Evolutionary conservation across 306 rosid species (phyloP).

Genomic region (Medicago ruthenica): DNA sequence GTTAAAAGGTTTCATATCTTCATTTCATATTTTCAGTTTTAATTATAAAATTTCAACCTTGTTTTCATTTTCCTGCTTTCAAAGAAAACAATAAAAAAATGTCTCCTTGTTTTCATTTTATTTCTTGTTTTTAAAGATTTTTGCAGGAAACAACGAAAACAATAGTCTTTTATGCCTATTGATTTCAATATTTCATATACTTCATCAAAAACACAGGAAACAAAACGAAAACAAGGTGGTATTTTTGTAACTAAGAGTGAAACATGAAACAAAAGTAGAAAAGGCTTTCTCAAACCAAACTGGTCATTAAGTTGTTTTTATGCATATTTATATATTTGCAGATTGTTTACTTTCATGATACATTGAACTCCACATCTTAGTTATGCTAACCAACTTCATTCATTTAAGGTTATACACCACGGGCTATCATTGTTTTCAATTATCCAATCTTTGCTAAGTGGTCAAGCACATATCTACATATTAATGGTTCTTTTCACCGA

Average conservation of each 20-base stretch:
- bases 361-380: slow-evolving; percentile 31
- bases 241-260: not conserved
- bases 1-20: not conserved
- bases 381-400: slow-evolving; percentile 38
- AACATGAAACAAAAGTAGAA: not conserved
- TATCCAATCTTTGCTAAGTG: slow-evolving; percentile 71
- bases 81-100: not conserved
- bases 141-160: not conserved
- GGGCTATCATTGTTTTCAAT: slow-evolving; percentile 79
- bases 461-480: slow-evolving; percentile 86
- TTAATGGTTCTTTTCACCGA: slow-evolving; percentile 90
- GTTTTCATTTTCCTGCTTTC: not conserved
- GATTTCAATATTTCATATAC: not conserved
- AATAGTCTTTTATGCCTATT: not conserved
- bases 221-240: not conserved
- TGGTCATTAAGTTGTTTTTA: not conserved
- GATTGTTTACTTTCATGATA: slow-evolving; percentile 25
- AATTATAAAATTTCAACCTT: not conserved
- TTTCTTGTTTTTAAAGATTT: not conserved
- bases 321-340: not conserved
- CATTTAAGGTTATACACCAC: slow-evolving; percentile 80
- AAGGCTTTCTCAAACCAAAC: not conserved
- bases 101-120: not conserved
- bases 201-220: not conserved
- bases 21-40: not conserved